Evolutionary conservation across 768 basidiomycete species (phyloP), one percentile per base, ranked within the genome.

Genomic region (Omphalotus guepiniiformis): DNA sequence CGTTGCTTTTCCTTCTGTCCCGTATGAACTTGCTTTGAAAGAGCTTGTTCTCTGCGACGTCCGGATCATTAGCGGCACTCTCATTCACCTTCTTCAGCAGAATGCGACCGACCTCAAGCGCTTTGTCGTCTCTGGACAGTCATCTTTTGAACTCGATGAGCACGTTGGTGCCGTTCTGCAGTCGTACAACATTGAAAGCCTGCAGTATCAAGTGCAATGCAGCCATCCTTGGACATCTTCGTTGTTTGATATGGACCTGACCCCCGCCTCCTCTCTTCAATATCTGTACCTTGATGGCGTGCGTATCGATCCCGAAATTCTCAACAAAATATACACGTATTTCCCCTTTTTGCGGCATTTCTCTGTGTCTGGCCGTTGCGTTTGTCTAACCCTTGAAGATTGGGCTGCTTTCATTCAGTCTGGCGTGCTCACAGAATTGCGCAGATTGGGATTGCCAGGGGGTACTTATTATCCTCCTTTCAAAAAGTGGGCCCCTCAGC

Each of bases 21-120:
- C 66, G 30, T 69, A 63, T 43, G 55, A 63, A 2, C 53, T 73
- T 21, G 53, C 61, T 28, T 60, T 78, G 42, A 55, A 63, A 9
- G 59, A 69, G 22, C 62, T 80, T 39, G 53, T 65, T 22, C 64
- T 80, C 34, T 69, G 76, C 40, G 60, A 75, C 49, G 72, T 79
- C 44, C 57, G 65, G 27, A 57, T 79, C 38, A 53, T 66, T 23
- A 49, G 58, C 29, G 79, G 77, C 9, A 63, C 64, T 49, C 55
- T 79, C n/a, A 53, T 61, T 12, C 60, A 72, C 36, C 57, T 79
- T 22, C 52, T 73, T 22, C n/a, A n/a, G n/a, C 58, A 66, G 49
- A 65, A 64, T 30, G 67, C 69, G n/a, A 51, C 57, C 3, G 49
- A 58, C 7, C 54, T 79, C 40, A 63, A 63, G 38, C 56, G 56